phyloP scores from a whole-genome alignment of 164 flowering plant species.

The Chimonanthus salicifolius region DNA sequence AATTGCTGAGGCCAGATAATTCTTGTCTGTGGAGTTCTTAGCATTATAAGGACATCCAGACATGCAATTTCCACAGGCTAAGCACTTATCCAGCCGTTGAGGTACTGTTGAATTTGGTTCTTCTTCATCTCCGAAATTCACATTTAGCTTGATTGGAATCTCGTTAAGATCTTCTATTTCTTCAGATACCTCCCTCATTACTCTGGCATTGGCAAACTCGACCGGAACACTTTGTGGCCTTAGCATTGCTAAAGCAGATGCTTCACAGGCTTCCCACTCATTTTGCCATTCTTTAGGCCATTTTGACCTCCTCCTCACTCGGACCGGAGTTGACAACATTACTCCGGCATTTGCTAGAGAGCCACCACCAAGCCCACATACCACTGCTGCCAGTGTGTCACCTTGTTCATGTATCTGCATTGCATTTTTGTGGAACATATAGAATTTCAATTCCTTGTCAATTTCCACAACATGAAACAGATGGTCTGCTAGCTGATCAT shows the following conservation, averaged over 20 bases:
- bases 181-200: slow-evolving; percentile 28
- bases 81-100: slow-evolving; percentile 27
- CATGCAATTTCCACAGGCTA: slow-evolving; percentile 63
- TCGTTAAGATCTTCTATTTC: slow-evolving; percentile 28
- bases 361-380: slow-evolving; percentile 63
- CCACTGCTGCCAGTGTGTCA: slow-evolving; percentile 37
- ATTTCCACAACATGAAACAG: neutral
- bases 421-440: neutral
- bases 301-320: slow-evolving; percentile 35
- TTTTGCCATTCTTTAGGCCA: slow-evolving; percentile 66
- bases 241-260: slow-evolving; percentile 45
- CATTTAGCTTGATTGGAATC: slow-evolving; percentile 32
- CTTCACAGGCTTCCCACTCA: slow-evolving; percentile 46
- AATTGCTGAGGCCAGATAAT: slow-evolving; percentile 41
- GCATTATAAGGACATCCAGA: slow-evolving; percentile 66
- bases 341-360: slow-evolving; percentile 60
- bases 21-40: slow-evolving; percentile 54
- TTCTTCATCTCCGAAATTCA: slow-evolving; percentile 37
- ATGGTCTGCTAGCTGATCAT: neutral
- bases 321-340: slow-evolving; percentile 44
- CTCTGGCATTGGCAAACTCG: slow-evolving; percentile 34
- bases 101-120: slow-evolving; percentile 11
- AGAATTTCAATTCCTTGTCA: neutral
- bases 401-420: slow-evolving; percentile 38
- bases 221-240: slow-evolving; percentile 33